phyloP scores from a whole-genome alignment of 2,329 filamentous ascomycete species.

The Diaporthe destruens region DNA sequence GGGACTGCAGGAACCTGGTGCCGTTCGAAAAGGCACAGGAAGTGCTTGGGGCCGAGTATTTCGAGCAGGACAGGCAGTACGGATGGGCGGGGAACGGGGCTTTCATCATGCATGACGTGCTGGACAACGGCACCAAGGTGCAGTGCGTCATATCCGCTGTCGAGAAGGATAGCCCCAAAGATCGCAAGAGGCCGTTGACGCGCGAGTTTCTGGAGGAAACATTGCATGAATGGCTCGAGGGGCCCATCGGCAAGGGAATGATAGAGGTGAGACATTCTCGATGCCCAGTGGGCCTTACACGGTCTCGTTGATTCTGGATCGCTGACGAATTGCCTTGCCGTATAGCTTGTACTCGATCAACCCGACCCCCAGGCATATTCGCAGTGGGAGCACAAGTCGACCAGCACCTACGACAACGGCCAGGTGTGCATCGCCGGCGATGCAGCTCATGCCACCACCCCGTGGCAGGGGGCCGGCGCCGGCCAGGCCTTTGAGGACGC shows the following conservation, averaged over 20 bases:
- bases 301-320: background rate
- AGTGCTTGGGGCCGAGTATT: conserved; percentile 36
- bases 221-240: conserved; percentile 34
- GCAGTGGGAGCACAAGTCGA: conserved; percentile 42
- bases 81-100: conserved; percentile 42
- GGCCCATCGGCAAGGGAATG: conserved; percentile 36
- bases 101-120: conserved; percentile 43
- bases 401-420: conserved; percentile 35
- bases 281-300: background rate
- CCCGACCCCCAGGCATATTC: conserved; percentile 38
- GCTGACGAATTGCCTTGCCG: background rate
- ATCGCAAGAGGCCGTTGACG: conserved; percentile 39
- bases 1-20: conserved; percentile 41
- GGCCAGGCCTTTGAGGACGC: conserved; percentile 42
- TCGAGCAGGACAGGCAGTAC: conserved; percentile 42
- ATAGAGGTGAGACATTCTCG: conserved; percentile 31
- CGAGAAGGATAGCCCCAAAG: conserved; percentile 38
- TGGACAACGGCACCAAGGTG: conserved; percentile 42
- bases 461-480: conserved; percentile 43
- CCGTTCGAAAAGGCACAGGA: conserved; percentile 42
- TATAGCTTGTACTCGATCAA: conserved; percentile 41
- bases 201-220: conserved; percentile 34
- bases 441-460: conserved; percentile 41
- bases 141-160: conserved; percentile 42
- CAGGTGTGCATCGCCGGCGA: conserved; percentile 39